A percentile compares a stretch with the other conserved stretches of the same genome.
These are phyloP conservation scores for Alternaria sp. DNA, from an alignment of 2,329 filamentous ascomycete species.

Conservation along the genomic window DNA sequence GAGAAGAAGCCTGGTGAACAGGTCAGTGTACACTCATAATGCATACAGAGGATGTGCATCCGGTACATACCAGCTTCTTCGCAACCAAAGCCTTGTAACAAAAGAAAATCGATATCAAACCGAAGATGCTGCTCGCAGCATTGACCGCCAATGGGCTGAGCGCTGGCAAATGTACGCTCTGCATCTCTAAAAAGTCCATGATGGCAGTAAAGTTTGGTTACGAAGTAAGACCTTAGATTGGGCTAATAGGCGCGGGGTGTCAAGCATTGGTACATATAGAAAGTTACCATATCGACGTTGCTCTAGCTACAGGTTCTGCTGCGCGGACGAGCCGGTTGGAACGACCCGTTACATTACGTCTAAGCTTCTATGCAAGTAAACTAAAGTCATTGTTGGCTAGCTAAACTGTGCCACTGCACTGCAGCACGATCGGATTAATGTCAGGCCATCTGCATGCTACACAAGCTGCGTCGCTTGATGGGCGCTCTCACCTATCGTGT, in stretches of 20 bases:
- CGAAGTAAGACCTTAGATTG: conserved; percentile 1
- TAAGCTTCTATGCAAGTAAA: neutral
- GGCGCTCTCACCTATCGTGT: neutral
- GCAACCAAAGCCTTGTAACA: conserved; percentile 15
- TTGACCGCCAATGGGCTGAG: conserved; percentile 12
- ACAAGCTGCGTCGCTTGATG: neutral
- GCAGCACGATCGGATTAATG: conserved; percentile 8
- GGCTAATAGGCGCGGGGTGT: neutral
- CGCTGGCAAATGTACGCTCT: conserved; percentile 1
- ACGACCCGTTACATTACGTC: neutral
- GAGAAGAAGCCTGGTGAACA: conserved; percentile 3
- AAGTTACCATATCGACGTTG: neutral
- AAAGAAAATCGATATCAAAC: conserved; percentile 16
- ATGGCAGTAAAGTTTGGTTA: neutral
- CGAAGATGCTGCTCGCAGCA: conserved; percentile 15
- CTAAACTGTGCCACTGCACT: conserved; percentile 10
- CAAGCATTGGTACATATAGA: conserved; percentile 10
- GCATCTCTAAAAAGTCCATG: conserved; percentile 9
- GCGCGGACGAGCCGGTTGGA: conserved; percentile 1
- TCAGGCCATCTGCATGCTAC: conserved; percentile 6
- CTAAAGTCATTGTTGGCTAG: conserved; percentile 6
- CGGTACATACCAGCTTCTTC: conserved; percentile 8
- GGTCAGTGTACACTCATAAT: neutral
- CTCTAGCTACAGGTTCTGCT: neutral
- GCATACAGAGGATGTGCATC: neutral